Percentiles rank a stretch among this genome's conserved stretches.
Evolutionary conservation across 2,329 filamentous ascomycete species (phyloP).

Genomic region (Aureobasidium vineae): DNA sequence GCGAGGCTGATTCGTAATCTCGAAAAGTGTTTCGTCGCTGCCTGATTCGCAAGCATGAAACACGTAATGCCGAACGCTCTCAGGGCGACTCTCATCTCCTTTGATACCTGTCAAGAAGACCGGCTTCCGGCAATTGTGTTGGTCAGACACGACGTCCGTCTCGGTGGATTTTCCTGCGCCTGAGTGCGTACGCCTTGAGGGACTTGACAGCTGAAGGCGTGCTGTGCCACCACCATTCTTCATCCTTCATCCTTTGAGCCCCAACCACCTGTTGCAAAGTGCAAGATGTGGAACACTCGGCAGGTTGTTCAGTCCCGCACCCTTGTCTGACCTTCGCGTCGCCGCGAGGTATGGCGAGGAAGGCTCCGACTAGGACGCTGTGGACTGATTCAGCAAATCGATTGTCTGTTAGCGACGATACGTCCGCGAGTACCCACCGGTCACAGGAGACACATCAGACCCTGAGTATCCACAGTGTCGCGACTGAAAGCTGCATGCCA

Average conservation of each 20-base stretch:
- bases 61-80: neutral
- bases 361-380: neutral
- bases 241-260: neutral
- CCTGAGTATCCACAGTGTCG: neutral
- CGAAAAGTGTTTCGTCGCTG: constrained; percentile 10
- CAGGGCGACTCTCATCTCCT: neutral
- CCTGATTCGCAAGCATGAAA: constrained; percentile 7
- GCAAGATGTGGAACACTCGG: too few relatives aligned
- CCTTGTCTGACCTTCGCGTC: too few relatives aligned
- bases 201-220: neutral
- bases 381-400: neutral
- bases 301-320: too few relatives aligned
- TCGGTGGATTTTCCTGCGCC: neutral
- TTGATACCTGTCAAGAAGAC: neutral
- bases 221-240: constrained; percentile 6
- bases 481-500: neutral
- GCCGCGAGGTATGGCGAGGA: too few relatives aligned
- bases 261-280: too few relatives aligned
- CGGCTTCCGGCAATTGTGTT: neutral
- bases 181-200: neutral
- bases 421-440: neutral
- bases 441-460: neutral
- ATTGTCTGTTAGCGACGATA: neutral
- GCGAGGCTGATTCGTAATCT: constrained; percentile 2
- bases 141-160: neutral